Percentiles rank a stretch among this genome's conserved stretches.
Evolutionary conservation across 2,329 filamentous ascomycete species (phyloP).

Genomic region (Pseudocercospora cruenta): DNA sequence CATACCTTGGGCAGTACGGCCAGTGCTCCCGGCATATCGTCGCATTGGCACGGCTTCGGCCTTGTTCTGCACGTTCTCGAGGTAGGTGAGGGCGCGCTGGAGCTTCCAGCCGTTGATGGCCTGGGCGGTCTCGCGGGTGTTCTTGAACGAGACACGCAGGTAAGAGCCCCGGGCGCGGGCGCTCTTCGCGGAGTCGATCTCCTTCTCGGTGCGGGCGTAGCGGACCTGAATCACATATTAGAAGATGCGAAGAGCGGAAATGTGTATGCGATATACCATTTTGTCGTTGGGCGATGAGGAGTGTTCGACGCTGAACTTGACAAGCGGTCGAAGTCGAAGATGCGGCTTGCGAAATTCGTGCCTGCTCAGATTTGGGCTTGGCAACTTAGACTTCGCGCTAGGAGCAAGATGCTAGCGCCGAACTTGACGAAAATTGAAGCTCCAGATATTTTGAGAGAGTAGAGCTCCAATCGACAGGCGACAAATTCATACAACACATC

Average conservation of each 20-base stretch:
- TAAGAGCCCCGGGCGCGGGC: slow-evolving; percentile 98
- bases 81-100: slow-evolving; percentile 90
- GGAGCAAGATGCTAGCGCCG: neutral
- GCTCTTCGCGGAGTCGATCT: slow-evolving; percentile 74
- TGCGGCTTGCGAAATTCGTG: neutral
- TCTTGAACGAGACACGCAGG: slow-evolving; percentile 99
- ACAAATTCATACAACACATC: slow-evolving; percentile 22
- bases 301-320: slow-evolving; percentile 12
- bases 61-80: slow-evolving; percentile 97
- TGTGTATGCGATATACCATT: slow-evolving; percentile 33
- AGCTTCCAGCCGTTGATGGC: slow-evolving; percentile 99
- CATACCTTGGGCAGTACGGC: slow-evolving; percentile 97
- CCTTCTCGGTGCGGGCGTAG: slow-evolving; percentile 91
- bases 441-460: slow-evolving; percentile 11
- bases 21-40: slow-evolving; percentile 93
- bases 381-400: neutral
- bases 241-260: neutral
- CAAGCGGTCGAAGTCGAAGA: neutral
- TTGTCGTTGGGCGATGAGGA: slow-evolving; percentile 35
- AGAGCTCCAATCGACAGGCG: neutral
- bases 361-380: neutral
- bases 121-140: slow-evolving; percentile 99
- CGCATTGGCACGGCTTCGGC: slow-evolving; percentile 98
- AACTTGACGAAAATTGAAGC: neutral
- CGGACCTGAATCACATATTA: slow-evolving; percentile 58